Evolutionary conservation across 352 stramenopile species (phyloP).

Genomic region (Globisporangium echinulatum): DNA sequence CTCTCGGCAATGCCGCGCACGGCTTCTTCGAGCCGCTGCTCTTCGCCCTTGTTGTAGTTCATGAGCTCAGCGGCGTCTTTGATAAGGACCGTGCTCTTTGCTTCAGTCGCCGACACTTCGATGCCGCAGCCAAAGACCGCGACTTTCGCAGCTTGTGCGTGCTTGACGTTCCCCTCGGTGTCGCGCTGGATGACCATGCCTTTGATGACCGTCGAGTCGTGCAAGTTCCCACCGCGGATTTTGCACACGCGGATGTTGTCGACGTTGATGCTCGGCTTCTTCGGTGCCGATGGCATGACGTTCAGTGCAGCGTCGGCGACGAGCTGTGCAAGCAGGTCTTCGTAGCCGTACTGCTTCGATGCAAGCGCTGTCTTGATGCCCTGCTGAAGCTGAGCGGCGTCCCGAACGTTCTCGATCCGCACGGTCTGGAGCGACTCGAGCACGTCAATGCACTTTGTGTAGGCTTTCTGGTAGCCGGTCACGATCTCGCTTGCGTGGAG

Average conservation of each 20-base stretch:
- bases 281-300: constrained; percentile 86
- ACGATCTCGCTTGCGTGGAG: constrained; percentile 98
- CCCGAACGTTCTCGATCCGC: constrained; percentile 75
- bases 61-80: constrained; percentile 98
- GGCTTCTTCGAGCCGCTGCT: constrained; percentile 97
- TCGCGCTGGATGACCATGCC: constrained; percentile 96
- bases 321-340: constrained; percentile 91
- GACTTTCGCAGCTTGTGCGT: constrained; percentile 92
- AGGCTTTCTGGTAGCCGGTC: constrained; percentile 95
- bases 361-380: constrained; percentile 93
- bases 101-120: constrained; percentile 95
- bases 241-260: constrained; percentile 98
- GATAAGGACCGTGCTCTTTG: constrained; percentile 99
- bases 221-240: constrained; percentile 94
- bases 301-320: constrained; percentile 94
- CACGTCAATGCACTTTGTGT: constrained; percentile 90
- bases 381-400: constrained; percentile 80
- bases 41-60: constrained; percentile 99
- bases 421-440: constrained; percentile 86
- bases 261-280: constrained; percentile 90
- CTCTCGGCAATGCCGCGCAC: constrained; percentile 95
- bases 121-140: constrained; percentile 97
- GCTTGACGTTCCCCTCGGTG: constrained; percentile 91
- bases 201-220: constrained; percentile 95
- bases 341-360: constrained; percentile 97